These are phyloP conservation scores for Aspergillus jensenii DNA, from an alignment of 2,329 filamentous ascomycete species.

Conservation along the genomic window DNA sequence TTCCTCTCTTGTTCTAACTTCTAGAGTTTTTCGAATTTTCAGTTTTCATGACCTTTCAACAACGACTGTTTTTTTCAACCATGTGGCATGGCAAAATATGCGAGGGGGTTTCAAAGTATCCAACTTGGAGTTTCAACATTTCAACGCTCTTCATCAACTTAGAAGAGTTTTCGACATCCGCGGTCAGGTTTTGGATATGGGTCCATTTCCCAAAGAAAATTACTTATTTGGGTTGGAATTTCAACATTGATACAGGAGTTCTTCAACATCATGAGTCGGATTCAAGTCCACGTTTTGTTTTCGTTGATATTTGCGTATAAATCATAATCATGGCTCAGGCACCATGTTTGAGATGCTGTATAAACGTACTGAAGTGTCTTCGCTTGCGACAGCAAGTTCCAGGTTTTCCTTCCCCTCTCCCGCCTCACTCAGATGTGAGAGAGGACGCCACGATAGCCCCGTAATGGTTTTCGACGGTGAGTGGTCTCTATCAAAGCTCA, in stretches of 20 bases:
- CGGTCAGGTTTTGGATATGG: not conserved
- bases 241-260: conserved; percentile 9
- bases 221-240: not conserved
- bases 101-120: conserved; percentile 19
- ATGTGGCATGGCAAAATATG: conserved; percentile 5
- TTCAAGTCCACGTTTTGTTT: conserved; percentile 5
- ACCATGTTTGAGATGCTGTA: conserved; percentile 36
- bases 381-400: conserved; percentile 47
- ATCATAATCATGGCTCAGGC: conserved; percentile 19
- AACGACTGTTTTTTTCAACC: conserved; percentile 12
- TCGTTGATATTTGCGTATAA: conserved; percentile 16
- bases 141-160: not conserved
- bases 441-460: conserved; percentile 69
- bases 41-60: conserved; percentile 22
- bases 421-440: conserved; percentile 6
- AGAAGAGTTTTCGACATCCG: not conserved
- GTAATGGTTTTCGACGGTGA: conserved; percentile 65
- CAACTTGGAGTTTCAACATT: conserved; percentile 10
- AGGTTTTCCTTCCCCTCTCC: conserved; percentile 17
- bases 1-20: not conserved
- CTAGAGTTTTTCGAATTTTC: conserved; percentile 5
- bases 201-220: not conserved
- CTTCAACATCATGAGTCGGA: conserved; percentile 30
- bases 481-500: conserved; percentile 37
- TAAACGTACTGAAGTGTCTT: conserved; percentile 45